Evolutionary conservation across 306 rosid genomes (phyloP).

Genomic region (Gynostemma pentaphyllum): DNA sequence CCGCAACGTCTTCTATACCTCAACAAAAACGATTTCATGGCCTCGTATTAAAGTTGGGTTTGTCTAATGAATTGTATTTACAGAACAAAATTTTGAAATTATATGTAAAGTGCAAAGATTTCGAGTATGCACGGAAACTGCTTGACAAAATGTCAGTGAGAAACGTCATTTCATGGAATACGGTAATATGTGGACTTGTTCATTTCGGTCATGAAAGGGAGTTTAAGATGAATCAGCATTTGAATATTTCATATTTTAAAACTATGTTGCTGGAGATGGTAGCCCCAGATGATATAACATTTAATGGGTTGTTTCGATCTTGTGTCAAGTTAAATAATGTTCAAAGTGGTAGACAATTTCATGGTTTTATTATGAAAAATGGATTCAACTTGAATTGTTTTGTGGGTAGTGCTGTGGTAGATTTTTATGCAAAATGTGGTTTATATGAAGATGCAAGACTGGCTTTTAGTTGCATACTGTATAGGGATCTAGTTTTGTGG

Average conservation of each 20-base stretch:
- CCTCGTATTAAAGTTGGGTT: conserved; percentile 39
- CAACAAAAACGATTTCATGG: conserved; percentile 58
- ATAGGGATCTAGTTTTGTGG: conserved; percentile 59
- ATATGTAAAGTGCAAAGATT: conserved; percentile 34
- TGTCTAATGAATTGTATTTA: conserved; percentile 26
- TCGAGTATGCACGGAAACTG: conserved; percentile 32
- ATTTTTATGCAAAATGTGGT: conserved; percentile 49
- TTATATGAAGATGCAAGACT: conserved; percentile 38
- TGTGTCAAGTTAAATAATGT: conserved; percentile 32
- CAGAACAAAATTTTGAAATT: conserved; percentile 42
- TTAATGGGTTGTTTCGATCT: conserved; percentile 37
- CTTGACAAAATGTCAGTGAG: conserved; percentile 56
- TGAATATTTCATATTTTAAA: conserved; percentile 33
- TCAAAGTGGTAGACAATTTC: conserved; percentile 48
- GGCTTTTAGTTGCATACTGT: conserved; percentile 27
- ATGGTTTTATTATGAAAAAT: conserved; percentile 37
- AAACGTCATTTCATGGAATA: conserved; percentile 67
- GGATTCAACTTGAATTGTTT: conserved; percentile 52
- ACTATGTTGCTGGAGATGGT: conserved; percentile 45
- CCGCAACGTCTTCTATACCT: conserved; percentile 33
- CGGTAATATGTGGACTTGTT: conserved; percentile 37
- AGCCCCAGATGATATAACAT: conserved; percentile 43
- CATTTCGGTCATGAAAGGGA: conserved; percentile 10
- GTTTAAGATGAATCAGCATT: conserved; percentile 4
- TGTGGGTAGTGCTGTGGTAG: conserved; percentile 47